A percentile compares a stretch with the other conserved stretches of the same genome.
Evolutionary conservation across 805 yeast genomes (phyloP).

Genomic region (Cyberlindnera euphorbiae): DNA sequence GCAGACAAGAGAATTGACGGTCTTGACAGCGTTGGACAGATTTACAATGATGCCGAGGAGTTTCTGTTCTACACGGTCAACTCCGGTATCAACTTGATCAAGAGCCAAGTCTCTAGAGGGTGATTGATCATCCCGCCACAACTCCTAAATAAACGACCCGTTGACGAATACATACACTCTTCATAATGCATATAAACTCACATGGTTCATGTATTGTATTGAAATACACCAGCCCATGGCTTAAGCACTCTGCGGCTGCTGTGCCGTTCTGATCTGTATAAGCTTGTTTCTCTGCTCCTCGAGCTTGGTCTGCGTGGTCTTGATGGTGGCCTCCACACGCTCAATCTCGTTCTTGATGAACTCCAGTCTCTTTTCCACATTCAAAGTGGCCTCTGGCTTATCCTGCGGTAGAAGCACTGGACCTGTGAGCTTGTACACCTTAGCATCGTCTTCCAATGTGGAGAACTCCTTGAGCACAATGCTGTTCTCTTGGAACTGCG

Average conservation of each 20-base stretch:
- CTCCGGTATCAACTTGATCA: constrained; percentile 58
- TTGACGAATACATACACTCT: no score
- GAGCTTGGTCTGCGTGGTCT: constrained; percentile 47
- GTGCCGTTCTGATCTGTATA: constrained; percentile 38
- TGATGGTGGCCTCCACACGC: constrained; percentile 69
- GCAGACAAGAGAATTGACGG: constrained; percentile 55
- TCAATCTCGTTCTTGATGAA: constrained; percentile 76
- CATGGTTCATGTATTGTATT: not conserved
- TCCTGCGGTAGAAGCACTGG: constrained; percentile 92
- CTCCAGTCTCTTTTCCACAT: constrained; percentile 85
- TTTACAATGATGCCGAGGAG: constrained; percentile 64
- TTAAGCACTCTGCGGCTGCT: constrained; percentile 4
- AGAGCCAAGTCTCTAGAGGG: constrained; percentile 65
- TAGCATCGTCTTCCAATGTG: constrained; percentile 57
- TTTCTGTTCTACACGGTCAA: constrained; percentile 65
- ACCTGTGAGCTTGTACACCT: constrained; percentile 85
- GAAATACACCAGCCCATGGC: not conserved
- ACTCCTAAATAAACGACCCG: no score
- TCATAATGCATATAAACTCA: no score
- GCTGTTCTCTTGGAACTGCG: constrained; percentile 90
- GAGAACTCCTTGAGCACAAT: constrained; percentile 83
- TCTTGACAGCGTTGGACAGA: constrained; percentile 50
- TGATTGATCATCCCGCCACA: constrained; percentile 19
- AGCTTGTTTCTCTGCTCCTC: constrained; percentile 56
- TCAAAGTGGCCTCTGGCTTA: constrained; percentile 69